Conservation (phyloP, 371 early-diverging fungal species). For the Gilbertella persicaria region DNA sequence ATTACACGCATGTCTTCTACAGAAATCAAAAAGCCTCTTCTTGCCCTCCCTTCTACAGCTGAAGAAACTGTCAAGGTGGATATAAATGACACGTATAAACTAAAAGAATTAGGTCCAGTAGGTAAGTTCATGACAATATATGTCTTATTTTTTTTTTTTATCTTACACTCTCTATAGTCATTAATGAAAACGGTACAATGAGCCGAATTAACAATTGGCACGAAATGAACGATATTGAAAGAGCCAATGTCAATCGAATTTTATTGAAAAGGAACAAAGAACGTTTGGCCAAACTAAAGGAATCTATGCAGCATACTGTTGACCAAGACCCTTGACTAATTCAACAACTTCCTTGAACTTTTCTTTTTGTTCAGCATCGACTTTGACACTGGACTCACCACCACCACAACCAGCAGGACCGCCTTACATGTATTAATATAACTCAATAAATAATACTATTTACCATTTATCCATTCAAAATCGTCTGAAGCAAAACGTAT, state of each 20-base stretch:
- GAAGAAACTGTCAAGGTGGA: constrained; percentile 45
- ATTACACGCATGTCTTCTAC: constrained; percentile 22
- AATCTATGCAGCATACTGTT: constrained; percentile 26
- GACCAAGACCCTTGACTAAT: constrained; percentile 25
- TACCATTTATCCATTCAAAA: constrained; percentile 56
- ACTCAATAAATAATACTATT: constrained; percentile 1
- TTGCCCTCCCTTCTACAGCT: constrained; percentile 56
- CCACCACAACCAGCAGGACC: constrained; percentile 44
- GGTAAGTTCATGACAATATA: constrained; percentile 33
- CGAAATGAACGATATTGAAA: constrained; percentile 71
- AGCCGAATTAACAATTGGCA: constrained; percentile 76
- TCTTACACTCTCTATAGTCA: constrained; percentile 32
- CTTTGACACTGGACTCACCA: constrained; percentile 27
- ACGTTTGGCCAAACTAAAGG: constrained; percentile 51
- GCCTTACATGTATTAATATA: constrained; percentile 21
- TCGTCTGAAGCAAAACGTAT: constrained; percentile 38
- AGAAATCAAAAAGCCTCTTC: constrained; percentile 29
- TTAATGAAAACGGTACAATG: constrained; percentile 70
- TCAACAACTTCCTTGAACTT: constrained; percentile 31
- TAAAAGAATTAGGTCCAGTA: constrained; percentile 57
- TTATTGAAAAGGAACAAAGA: constrained; percentile 65
- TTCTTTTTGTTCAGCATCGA: constrained; percentile 31
- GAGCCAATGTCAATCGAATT: constrained; percentile 62
- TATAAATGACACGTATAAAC: constrained; percentile 53
- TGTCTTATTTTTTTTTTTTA: neutral